A percentile compares a stretch with the other conserved stretches of the same genome.
These are phyloP conservation scores for Cynara cardunculus DNA, from an alignment of 129 eudicot species.

Conservation along the genomic window DNA sequence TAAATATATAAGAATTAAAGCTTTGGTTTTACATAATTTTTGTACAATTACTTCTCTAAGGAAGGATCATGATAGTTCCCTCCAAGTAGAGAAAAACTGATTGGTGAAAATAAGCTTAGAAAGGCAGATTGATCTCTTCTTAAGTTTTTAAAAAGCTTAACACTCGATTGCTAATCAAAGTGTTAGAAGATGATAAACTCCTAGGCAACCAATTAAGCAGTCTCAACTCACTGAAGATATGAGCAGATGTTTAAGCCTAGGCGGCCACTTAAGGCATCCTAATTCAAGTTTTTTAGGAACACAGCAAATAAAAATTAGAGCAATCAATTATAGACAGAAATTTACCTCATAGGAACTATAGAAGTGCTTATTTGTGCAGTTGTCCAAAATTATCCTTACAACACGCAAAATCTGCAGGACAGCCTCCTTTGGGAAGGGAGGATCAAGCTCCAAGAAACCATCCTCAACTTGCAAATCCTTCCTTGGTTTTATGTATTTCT, in stretches of 20 bases:
- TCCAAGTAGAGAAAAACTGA: not conserved
- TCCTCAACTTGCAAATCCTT: constrained; percentile 89
- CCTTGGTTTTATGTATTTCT: constrained; percentile 82
- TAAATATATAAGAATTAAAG: not conserved
- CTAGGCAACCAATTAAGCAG: not conserved
- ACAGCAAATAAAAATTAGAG: not conserved
- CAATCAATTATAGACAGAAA: not conserved
- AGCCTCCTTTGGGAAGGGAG: constrained; percentile 87
- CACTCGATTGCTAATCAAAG: not conserved
- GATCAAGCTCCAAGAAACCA: constrained; percentile 67
- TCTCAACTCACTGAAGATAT: not conserved
- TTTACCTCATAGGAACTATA: constrained; percentile 91
- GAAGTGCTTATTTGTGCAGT: constrained; percentile 93
- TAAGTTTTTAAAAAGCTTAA: not conserved
- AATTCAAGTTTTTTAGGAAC: not conserved
- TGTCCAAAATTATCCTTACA: constrained; percentile 74
- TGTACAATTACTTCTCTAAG: not conserved
- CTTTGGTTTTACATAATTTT: not conserved
- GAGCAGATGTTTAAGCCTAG: not conserved
- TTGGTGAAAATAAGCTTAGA: not conserved
- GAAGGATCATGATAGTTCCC: not conserved
- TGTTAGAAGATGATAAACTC: not conserved
- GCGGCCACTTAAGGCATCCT: not conserved
- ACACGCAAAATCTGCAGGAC: constrained; percentile 95
- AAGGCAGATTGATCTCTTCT: constrained; percentile 1